A percentile compares a stretch with the other conserved stretches of the same genome.
Evolutionary conservation across 2,329 filamentous ascomycete species (phyloP).

Genomic region (Blastomyces gilchristii): DNA sequence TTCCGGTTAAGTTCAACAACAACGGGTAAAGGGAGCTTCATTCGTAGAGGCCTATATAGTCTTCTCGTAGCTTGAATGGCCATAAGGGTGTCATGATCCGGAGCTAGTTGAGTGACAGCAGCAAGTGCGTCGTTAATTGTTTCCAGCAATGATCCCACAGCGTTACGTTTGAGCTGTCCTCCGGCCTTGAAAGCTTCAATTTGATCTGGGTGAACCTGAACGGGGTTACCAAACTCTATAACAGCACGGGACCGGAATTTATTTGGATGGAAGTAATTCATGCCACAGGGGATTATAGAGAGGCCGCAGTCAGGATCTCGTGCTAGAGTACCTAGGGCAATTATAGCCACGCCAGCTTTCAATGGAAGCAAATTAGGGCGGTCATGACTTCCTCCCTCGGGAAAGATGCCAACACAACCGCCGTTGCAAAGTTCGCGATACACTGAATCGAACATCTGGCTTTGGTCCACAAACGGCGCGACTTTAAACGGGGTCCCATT

Average conservation of each 20-base stretch:
- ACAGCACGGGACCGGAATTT: conserved; percentile 83
- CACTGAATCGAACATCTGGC: conserved; percentile 72
- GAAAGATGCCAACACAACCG: conserved; percentile 83
- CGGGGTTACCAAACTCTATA: conserved; percentile 70
- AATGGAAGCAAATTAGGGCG: conserved; percentile 71
- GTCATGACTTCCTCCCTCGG: conserved; percentile 80
- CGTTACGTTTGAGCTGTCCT: conserved; percentile 54
- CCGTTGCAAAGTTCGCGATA: conserved; percentile 63
- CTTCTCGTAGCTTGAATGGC: conserved; percentile 74
- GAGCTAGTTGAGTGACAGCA: conserved; percentile 72
- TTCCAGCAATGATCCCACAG: conserved; percentile 66
- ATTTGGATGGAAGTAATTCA: conserved; percentile 91
- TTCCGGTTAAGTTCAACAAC: conserved; percentile 77
- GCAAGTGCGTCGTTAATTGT: conserved; percentile 67
- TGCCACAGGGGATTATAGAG: conserved; percentile 80
- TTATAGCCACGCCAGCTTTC: conserved; percentile 81
- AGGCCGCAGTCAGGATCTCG: conserved; percentile 68
- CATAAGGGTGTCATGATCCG: conserved; percentile 81
- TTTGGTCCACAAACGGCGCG: conserved; percentile 77
- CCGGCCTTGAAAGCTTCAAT: conserved; percentile 67
- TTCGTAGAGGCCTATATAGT: conserved; percentile 75
- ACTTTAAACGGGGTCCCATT: conserved; percentile 64
- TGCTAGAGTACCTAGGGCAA: conserved; percentile 71
- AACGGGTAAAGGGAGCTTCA: conserved; percentile 72
- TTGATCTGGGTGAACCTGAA: conserved; percentile 62